phyloP scores from a whole-genome alignment of 78 protist genomes.

The Isochrysis galbana region DNA sequence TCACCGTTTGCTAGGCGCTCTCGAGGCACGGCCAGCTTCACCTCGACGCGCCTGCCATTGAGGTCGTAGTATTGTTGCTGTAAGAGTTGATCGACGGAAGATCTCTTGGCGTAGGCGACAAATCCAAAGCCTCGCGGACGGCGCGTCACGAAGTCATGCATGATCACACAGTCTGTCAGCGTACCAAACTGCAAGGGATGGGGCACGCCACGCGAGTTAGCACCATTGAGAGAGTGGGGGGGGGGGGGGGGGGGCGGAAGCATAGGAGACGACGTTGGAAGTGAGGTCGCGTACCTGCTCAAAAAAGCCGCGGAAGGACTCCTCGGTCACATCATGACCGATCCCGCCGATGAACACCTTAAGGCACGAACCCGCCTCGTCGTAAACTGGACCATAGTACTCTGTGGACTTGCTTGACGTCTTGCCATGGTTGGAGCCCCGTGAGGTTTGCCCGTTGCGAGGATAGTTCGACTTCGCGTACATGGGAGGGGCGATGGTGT shows the following conservation, averaged over 20 bases:
- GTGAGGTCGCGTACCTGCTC: too few relatives aligned
- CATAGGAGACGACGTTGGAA: too few relatives aligned
- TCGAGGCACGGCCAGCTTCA: background rate
- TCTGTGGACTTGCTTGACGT: background rate
- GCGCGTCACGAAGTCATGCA: background rate
- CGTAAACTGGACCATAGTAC: background rate
- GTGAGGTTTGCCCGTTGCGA: background rate
- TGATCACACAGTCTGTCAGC: background rate
- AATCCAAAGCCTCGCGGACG: conserved; percentile 4
- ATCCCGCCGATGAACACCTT: background rate
- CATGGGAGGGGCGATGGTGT: background rate
- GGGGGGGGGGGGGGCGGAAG: too few relatives aligned
- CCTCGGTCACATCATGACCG: background rate
- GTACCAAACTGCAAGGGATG: background rate
- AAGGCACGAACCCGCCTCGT: background rate
- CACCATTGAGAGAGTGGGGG: too few relatives aligned
- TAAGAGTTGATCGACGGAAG: background rate
- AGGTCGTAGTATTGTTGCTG: background rate
- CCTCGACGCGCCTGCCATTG: background rate
- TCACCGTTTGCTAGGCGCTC: too few relatives aligned
- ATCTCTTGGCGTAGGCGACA: background rate
- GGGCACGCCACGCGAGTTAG: too few relatives aligned
- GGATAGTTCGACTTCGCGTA: background rate
- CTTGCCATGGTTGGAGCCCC: background rate
- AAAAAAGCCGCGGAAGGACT: background rate